Evolutionary conservation across 768 basidiomycete genomes (phyloP).

Genomic region (Rickenella mellea): DNA sequence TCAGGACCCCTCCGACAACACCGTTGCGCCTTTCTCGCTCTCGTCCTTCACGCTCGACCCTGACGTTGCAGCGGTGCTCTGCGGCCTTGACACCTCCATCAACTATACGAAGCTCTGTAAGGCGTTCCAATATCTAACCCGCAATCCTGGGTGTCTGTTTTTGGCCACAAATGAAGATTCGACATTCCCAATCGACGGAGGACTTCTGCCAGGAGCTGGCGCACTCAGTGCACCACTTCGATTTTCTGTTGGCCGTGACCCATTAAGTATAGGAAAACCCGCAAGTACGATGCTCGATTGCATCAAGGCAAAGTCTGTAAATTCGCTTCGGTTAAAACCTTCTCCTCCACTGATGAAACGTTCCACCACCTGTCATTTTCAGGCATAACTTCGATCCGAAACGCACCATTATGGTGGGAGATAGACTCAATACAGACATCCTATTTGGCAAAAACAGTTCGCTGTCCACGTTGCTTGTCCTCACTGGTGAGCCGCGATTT

Average conservation of each 20-base stretch:
- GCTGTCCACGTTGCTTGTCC: slow-evolving; percentile 77
- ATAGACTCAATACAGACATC: slow-evolving; percentile 93
- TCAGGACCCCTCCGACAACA: slow-evolving; percentile 81
- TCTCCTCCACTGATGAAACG: not conserved
- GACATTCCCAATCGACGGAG: slow-evolving; percentile 72
- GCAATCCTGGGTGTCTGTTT: slow-evolving; percentile 74
- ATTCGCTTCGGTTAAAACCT: not conserved
- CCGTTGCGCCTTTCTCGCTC: slow-evolving; percentile 59
- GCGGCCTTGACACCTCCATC: slow-evolving; percentile 77
- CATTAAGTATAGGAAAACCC: slow-evolving; percentile 86
- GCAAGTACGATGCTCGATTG: slow-evolving; percentile 86
- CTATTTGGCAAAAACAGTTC: slow-evolving; percentile 85
- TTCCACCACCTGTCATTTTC: slow-evolving; percentile 2
- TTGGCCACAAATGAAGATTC: slow-evolving; percentile 90
- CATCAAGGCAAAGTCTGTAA: slow-evolving; percentile 64
- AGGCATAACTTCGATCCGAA: slow-evolving; percentile 83
- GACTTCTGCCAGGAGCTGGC: slow-evolving; percentile 78
- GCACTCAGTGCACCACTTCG: slow-evolving; percentile 75
- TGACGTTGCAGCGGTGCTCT: slow-evolving; percentile 84
- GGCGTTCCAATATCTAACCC: slow-evolving; percentile 81
- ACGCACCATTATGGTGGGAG: slow-evolving; percentile 91
- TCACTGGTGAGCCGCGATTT: slow-evolving; percentile 56
- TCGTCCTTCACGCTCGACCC: slow-evolving; percentile 67
- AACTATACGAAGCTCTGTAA: slow-evolving; percentile 94
- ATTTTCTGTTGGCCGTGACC: slow-evolving; percentile 58